These are phyloP conservation scores for Gastrodia elata DNA, from an alignment of 106 monocot species.

Conservation along the genomic window DNA sequence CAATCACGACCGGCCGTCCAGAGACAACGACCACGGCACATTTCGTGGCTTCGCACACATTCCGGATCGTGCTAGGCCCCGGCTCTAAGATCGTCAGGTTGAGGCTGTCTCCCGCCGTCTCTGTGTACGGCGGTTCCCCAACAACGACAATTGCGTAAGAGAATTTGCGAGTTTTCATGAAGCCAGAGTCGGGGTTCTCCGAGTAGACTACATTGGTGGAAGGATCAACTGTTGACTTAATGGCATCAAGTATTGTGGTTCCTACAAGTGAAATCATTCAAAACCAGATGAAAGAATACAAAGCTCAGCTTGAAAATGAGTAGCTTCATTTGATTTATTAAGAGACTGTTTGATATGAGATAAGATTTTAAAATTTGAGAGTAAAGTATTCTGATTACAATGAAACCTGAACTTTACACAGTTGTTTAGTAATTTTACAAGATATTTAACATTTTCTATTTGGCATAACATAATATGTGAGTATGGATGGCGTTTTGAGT, in stretches of 20 bases:
- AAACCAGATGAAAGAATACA: too few species aligned
- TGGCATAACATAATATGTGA: too few species aligned
- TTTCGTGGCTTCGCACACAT: conserved; percentile 35
- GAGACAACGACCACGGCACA: conserved; percentile 58
- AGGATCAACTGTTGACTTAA: conserved; percentile 31
- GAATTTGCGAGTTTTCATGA: conserved; percentile 30
- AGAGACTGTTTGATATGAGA: too few species aligned
- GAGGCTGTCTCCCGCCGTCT: conserved; percentile 42
- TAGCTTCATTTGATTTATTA: too few species aligned
- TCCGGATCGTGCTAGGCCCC: conserved; percentile 41
- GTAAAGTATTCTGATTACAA: background rate
- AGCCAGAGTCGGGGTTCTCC: conserved; percentile 35
- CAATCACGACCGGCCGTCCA: conserved; percentile 48
- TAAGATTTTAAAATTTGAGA: background rate
- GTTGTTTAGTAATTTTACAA: too few species aligned
- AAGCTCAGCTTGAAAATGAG: background rate
- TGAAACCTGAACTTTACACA: background rate
- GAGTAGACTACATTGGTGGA: conserved; percentile 43
- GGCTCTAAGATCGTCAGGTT: conserved; percentile 52
- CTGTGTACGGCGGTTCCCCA: conserved; percentile 62
- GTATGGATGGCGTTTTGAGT: too few species aligned
- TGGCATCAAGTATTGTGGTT: conserved; percentile 59
- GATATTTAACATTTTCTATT: too few species aligned
- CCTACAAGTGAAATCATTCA: conserved; percentile 23
- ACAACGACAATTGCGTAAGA: conserved; percentile 59